Conservation (phyloP, 2,329 filamentous ascomycete species). For the Talaromyces pinophilus region DNA sequence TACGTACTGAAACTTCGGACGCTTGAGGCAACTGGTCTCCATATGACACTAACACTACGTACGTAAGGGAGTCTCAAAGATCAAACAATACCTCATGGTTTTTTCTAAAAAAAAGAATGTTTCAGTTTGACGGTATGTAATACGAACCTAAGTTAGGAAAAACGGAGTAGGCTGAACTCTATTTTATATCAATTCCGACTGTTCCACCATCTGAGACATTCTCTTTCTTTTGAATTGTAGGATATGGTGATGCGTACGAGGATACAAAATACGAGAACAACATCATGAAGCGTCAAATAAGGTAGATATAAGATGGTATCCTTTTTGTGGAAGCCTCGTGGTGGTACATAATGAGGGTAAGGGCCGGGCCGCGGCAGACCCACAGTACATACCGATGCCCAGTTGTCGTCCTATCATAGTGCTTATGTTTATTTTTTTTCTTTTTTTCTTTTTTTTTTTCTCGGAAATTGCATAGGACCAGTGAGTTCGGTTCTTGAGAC, state of each 20-base stretch:
- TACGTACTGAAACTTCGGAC: neutral
- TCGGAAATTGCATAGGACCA: neutral
- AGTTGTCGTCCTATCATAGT: neutral
- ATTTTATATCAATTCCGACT: neutral
- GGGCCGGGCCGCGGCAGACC: neutral
- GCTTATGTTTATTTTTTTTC: neutral
- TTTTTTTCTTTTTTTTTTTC: neutral
- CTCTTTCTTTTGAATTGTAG: too few species aligned
- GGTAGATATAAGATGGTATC: neutral
- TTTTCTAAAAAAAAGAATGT: neutral
- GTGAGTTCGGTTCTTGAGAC: neutral
- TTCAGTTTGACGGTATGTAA: neutral
- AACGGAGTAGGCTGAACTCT: neutral
- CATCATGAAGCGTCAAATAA: neutral
- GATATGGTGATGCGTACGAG: neutral
- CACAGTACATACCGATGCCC: neutral
- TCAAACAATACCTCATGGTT: neutral
- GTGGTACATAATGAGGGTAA: neutral
- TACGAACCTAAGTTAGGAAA: neutral
- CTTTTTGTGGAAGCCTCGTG: neutral
- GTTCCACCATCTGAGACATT: neutral
- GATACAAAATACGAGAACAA: neutral
- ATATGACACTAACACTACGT: neutral
- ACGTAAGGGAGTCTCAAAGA: neutral
- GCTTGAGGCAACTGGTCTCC: neutral